Evolutionary conservation across 208 protist species (phyloP).

Genomic region (Histomonas meleagridis): DNA sequence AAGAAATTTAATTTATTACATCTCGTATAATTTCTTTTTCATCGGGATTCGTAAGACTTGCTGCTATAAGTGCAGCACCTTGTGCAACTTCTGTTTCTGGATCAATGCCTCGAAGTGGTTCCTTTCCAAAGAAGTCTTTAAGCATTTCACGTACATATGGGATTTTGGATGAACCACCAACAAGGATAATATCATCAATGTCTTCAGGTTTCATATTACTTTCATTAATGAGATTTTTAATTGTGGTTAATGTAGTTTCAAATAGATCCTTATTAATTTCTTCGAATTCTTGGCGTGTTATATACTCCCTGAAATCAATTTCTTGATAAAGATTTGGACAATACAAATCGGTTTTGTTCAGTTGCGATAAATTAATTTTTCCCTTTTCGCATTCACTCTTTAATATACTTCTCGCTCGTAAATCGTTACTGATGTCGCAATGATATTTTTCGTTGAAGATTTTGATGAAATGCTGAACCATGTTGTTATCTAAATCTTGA

Average conservation of each 20-base stretch:
- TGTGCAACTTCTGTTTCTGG: conserved; percentile 55
- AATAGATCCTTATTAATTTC: conserved; percentile 51
- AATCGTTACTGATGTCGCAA: conserved; percentile 38
- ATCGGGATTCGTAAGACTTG: conserved; percentile 38
- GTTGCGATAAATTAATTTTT: conserved; percentile 43
- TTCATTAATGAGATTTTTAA: conserved; percentile 41
- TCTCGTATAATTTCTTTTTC: too few species aligned
- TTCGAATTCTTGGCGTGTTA: conserved; percentile 51
- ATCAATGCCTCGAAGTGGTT: conserved; percentile 50
- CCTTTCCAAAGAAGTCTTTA: conserved; percentile 54
- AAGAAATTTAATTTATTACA: too few species aligned
- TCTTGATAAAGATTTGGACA: conserved; percentile 48
- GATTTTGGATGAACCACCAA: conserved; percentile 52
- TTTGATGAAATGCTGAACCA: conserved; percentile 48
- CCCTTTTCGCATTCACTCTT: conserved; percentile 41
- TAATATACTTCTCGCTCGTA: not conserved
- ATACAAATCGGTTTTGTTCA: conserved; percentile 48
- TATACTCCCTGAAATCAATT: conserved; percentile 43
- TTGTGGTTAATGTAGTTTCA: conserved; percentile 40
- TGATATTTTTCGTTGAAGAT: conserved; percentile 45
- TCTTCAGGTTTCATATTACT: conserved; percentile 39
- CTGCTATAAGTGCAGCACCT: conserved; percentile 50
- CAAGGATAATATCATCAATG: conserved; percentile 52
- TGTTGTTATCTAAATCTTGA: conserved; percentile 56
- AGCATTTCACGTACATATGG: conserved; percentile 51